phyloP scores from a whole-genome alignment of 305 asterid genomes.

The Solanum hybrid region DNA sequence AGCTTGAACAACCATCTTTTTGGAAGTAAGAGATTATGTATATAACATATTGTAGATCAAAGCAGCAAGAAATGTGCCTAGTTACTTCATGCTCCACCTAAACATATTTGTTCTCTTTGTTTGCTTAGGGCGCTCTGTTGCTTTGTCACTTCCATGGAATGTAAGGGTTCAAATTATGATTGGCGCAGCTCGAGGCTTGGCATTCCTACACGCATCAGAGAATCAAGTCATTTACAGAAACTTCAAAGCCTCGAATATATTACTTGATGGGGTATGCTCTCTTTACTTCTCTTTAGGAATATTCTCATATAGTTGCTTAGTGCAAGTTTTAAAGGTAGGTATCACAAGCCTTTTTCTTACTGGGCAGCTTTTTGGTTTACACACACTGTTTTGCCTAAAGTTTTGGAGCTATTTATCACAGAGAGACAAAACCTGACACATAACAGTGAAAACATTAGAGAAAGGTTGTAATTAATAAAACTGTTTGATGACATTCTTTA shows the following conservation, averaged over 20 bases:
- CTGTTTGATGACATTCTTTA: background rate
- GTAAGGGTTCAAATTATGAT: conserved; percentile 48
- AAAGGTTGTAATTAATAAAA: background rate
- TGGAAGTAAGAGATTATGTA: conserved; percentile 21
- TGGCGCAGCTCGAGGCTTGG: conserved; percentile 63
- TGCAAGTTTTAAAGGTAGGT: too few relatives aligned
- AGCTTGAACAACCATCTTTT: conserved; percentile 43
- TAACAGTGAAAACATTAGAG: background rate
- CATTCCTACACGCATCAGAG: conserved; percentile 53
- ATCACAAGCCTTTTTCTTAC: background rate
- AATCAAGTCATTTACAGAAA: conserved; percentile 52
- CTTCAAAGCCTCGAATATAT: conserved; percentile 65
- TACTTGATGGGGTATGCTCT: conserved; percentile 58
- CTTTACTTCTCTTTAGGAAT: background rate
- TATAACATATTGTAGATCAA: background rate
- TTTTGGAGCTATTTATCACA: background rate
- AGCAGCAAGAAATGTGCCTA: background rate
- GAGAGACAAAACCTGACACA: background rate
- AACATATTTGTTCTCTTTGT: background rate
- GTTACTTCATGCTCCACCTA: background rate
- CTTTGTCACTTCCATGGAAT: conserved; percentile 66
- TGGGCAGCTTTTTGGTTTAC: background rate
- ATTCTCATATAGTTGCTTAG: too few relatives aligned
- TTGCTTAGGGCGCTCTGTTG: conserved; percentile 50
- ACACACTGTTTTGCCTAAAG: background rate